These are phyloP conservation scores for Phytophthora colocasiae DNA, from an alignment of 352 stramenopile genomes.

Conservation along the genomic window DNA sequence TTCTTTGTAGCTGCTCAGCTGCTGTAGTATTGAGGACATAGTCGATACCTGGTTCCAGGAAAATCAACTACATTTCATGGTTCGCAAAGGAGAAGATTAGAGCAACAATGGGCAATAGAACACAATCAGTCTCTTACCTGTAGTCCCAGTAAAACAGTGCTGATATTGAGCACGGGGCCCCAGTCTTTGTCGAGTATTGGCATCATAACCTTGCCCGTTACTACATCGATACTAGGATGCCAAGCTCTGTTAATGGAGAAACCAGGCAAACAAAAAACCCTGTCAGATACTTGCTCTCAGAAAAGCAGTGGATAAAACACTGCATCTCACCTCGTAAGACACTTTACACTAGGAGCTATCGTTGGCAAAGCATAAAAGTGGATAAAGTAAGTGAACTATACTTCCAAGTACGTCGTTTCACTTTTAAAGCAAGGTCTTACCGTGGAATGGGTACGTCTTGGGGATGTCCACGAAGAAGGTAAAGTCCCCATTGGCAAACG, in stretches of 20 bases:
- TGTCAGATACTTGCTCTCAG: constrained; percentile 1
- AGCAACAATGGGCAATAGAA: background rate
- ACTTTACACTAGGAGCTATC: constrained; percentile 75
- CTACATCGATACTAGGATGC: constrained; percentile 86
- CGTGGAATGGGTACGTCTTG: constrained; percentile 88
- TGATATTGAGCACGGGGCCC: constrained; percentile 87
- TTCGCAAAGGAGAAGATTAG: background rate
- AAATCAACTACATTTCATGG: constrained; percentile 62
- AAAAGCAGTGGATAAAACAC: background rate
- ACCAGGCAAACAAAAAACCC: background rate
- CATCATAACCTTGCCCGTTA: constrained; percentile 87
- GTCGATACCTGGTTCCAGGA: constrained; percentile 77
- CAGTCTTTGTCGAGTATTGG: constrained; percentile 86
- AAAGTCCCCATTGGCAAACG: constrained; percentile 88
- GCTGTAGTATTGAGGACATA: constrained; percentile 67
- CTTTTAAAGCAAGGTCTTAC: constrained; percentile 35
- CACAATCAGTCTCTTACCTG: constrained; percentile 48
- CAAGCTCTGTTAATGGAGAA: constrained; percentile 62
- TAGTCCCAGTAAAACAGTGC: constrained; percentile 83
- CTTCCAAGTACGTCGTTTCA: background rate
- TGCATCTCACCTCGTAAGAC: constrained; percentile 61
- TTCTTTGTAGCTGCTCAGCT: constrained; percentile 60
- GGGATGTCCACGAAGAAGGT: constrained; percentile 89
- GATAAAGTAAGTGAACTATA: background rate
- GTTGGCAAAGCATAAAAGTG: constrained; percentile 1